A percentile compares a stretch with the other conserved stretches of the same genome.
Conservation (phyloP, 805 yeast species). For the Lipomyces oligophaga region DNA sequence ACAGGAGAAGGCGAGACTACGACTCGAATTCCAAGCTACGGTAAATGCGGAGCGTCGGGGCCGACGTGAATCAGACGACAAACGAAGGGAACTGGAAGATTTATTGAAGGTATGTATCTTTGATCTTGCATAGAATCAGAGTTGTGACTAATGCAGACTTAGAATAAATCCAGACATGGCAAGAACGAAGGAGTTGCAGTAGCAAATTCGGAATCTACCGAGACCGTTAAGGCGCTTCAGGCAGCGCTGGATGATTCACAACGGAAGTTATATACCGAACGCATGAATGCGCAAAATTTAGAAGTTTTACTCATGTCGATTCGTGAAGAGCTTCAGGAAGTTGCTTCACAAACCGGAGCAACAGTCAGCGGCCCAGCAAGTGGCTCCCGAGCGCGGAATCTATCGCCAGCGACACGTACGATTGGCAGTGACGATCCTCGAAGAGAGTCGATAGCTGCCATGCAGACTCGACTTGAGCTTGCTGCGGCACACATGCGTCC, state of each 20-base stretch:
- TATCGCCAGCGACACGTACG: background rate
- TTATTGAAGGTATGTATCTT: slow-evolving; percentile 13
- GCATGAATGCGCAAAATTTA: slow-evolving; percentile 24
- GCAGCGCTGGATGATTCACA: slow-evolving; percentile 22
- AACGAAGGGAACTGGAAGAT: slow-evolving; percentile 14
- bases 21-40: slow-evolving; percentile 15
- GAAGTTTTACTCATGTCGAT: slow-evolving; percentile 24
- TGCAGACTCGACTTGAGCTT: too few relatives aligned
- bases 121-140: background rate
- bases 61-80: slow-evolving; percentile 15
- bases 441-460: background rate
- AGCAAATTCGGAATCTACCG: slow-evolving; percentile 9
- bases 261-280: slow-evolving; percentile 25
- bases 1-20: slow-evolving; percentile 24
- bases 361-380: slow-evolving; percentile 10
- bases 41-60: slow-evolving; percentile 17
- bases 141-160: background rate
- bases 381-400: slow-evolving; percentile 5
- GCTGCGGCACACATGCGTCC: too few relatives aligned
- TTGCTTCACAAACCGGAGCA: slow-evolving; percentile 6
- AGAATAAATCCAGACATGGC: slow-evolving; percentile 13
- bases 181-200: slow-evolving; percentile 2
- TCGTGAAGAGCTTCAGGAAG: slow-evolving; percentile 22
- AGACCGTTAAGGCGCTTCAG: slow-evolving; percentile 12
- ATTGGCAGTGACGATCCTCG: background rate